A percentile compares a stretch with the other conserved stretches of the same genome.
These are phyloP conservation scores for Malania oleifera DNA, from an alignment of 164 flowering plant species.

Conservation along the genomic window DNA sequence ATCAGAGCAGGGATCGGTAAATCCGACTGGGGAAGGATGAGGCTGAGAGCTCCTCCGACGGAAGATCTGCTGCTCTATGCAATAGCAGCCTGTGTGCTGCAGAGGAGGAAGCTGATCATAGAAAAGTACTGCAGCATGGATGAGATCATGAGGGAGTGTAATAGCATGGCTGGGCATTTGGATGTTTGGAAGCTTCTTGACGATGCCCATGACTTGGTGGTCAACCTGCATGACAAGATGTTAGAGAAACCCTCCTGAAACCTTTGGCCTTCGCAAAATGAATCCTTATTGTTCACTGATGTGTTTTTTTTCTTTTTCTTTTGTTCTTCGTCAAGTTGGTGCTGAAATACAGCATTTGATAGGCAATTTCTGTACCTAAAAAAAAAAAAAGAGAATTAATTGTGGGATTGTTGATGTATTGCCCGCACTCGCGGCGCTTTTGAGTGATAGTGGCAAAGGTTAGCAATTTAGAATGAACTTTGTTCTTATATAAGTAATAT, in stretches of 20 bases:
- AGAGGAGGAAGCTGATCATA: slow-evolving; percentile 79
- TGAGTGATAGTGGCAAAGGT: slow-evolving; percentile 16
- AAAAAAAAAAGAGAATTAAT: no score
- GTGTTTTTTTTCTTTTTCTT: not conserved
- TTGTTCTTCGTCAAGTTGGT: not conserved
- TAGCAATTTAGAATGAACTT: slow-evolving; percentile 2
- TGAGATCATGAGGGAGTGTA: slow-evolving; percentile 88
- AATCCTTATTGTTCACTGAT: no score
- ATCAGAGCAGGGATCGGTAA: slow-evolving; percentile 79
- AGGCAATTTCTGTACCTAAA: slow-evolving; percentile 10
- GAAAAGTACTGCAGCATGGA: slow-evolving; percentile 92
- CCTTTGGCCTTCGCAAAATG: no score
- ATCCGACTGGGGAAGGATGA: slow-evolving; percentile 82
- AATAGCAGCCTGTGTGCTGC: slow-evolving; percentile 85
- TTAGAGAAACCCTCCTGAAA: not conserved
- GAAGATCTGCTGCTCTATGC: slow-evolving; percentile 89
- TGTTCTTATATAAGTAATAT: no score
- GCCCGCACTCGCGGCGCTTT: slow-evolving; percentile 11
- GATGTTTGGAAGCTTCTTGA: slow-evolving; percentile 95
- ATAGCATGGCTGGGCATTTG: slow-evolving; percentile 86
- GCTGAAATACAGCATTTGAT: slow-evolving; percentile 4
- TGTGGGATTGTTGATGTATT: slow-evolving; percentile 10
- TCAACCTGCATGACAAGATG: slow-evolving; percentile 75
- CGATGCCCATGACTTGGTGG: slow-evolving; percentile 87
- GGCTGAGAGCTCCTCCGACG: slow-evolving; percentile 86